Base-by-base conservation (phyloP, 176 grass and related monocot genomes). In the Eragrostis nindensis region DNA sequence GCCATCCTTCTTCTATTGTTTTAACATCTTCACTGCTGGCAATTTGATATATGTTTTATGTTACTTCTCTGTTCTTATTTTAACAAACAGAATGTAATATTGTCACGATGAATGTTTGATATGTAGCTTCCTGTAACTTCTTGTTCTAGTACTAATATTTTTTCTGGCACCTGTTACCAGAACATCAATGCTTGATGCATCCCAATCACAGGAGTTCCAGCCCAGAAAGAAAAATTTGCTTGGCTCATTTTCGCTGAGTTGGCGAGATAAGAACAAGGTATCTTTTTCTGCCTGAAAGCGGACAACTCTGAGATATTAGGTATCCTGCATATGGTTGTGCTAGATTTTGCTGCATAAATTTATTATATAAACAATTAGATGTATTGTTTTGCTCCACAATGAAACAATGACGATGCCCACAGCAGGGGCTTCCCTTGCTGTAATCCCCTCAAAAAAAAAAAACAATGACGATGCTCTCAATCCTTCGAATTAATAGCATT, bases 241-340 rank as follows among this genome's bases (percentile, higher is more conserved):
- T 26, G 55, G 86, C 59, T 87, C 86, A 52, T 94, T 94, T 91
- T 90, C 84, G 14, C 83, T 99, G 56, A 88, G 93, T 71, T 96
- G 97, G 97, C 93, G 91, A 59, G 96, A 99, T 46, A 99, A 88
- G 91, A 99, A 84, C 62, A 96, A 99, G 97, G 97, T 99, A 88
- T 70, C 46, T 68, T 88, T 36, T 62, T 78, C 24, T 41, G 55
- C 65, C 66, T 15, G 52, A 72, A 71, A 52, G 79, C 46, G 48
- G 59, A 26, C 46, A n/a, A 40, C n/a, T 62, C 55, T 26, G 29
- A 71, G 13, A 62, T 25, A 74, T 12, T 19, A 36, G 66, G 43
- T 14, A 24, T 39, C 30, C 22, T 54, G 17, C 53, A 45, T 76
- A 56, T 76, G 62, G 21, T 13, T 22, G 36, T 4, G 14, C 36